Evolutionary conservation across 2,329 filamentous ascomycete species (phyloP), one percentile per base, ranked within the genome.

Genomic region (Colletotrichum siamense): DNA sequence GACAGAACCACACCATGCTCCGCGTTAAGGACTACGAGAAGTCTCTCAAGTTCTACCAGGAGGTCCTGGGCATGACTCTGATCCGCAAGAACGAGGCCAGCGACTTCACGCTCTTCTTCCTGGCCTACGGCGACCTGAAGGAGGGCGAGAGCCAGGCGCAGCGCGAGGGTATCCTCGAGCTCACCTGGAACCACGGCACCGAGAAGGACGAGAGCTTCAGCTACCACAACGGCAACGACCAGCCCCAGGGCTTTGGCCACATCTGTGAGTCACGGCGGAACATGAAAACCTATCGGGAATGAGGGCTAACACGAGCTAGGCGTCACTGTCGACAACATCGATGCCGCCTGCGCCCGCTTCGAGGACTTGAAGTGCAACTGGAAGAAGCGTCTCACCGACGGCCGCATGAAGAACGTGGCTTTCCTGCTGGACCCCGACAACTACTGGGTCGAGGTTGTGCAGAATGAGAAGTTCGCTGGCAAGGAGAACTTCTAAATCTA

Each of bases 371-470:
- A 94, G 8, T 94, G 96, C 71, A 93, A 91, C 85, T 99, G 96
- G 95, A 98, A 98, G 92, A 99, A 99, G 92, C 91, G 95, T 79
- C 89, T 99, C 77, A 98, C 95, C 3, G 96, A 99, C 78, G 96
- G 96, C 3, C 89, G 91, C 62, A 98, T 98, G 96, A 96, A 95
- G 90, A 95, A 97, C 79, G 93, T 99, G 70, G 97, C 97, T 0
- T 99, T 99, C 83, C 87, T 99, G 63, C 88, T 98, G 64, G 96
- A 96, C 80, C 96, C 96, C 0, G 96, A 98, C 85, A 92, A 91
- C 65, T 98, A 98, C 86, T 98, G 94, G 95, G 90, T 95, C 70
- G 92, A 94, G 85, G 83, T 94, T 81, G 89, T 98, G 67, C 95
- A 98, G 87, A 98, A 98, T 81, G 93, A 95, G 86, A 89, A 87